These are phyloP conservation scores for Aspergillus jensenii DNA, from an alignment of 2,329 filamentous ascomycete species.

Conservation along the genomic window DNA sequence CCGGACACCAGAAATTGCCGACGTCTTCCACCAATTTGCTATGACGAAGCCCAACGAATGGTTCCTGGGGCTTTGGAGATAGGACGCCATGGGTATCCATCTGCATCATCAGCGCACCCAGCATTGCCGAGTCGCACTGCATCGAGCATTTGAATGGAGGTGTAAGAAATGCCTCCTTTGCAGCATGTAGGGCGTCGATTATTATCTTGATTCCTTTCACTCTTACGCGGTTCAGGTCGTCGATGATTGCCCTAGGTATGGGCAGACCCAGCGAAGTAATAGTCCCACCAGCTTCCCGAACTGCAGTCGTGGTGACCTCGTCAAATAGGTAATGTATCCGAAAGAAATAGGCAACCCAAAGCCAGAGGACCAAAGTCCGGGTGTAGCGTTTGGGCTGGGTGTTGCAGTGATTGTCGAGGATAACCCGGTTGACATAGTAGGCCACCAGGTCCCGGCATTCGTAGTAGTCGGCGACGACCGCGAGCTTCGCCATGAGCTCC, in stretches of 20 bases:
- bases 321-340: not conserved
- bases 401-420: not conserved
- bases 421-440: not conserved
- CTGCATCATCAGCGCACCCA: not conserved
- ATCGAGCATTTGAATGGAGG: too few species aligned
- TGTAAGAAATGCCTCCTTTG: too few species aligned
- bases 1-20: not conserved
- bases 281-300: not conserved
- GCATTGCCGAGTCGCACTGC: not conserved
- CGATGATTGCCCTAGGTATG: not conserved
- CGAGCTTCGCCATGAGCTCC: constrained; percentile 5
- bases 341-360: not conserved
- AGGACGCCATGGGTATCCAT: not conserved
- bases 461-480: constrained; percentile 9
- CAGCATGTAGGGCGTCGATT: not conserved
- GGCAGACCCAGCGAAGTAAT: not conserved
- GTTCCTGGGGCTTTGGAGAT: not conserved
- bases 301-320: not conserved
- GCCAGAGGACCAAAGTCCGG: not conserved
- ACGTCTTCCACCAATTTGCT: not conserved
- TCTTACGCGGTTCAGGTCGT: not conserved
- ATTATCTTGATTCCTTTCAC: not conserved
- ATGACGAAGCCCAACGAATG: not conserved
- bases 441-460: not conserved
- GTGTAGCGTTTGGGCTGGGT: not conserved